phyloP scores from a whole-genome alignment of 1,284 basidiomycete species.

The Paramarasmius palmivorus region DNA sequence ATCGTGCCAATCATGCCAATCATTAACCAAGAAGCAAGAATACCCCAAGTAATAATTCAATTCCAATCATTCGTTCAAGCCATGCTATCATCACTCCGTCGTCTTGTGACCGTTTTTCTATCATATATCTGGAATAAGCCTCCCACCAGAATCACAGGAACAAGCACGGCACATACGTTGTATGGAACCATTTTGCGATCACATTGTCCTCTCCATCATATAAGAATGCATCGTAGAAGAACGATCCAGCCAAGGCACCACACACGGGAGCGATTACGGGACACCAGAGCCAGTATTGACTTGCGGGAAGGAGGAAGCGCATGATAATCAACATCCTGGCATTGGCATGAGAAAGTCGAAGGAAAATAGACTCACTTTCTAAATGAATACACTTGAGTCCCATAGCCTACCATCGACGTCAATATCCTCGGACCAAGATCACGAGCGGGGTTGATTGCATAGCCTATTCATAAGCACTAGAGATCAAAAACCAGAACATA shows the following conservation, averaged over 20 bases:
- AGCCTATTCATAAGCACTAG: constrained; percentile 30
- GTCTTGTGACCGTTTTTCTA: neutral
- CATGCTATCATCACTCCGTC: neutral
- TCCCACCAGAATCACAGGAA: neutral
- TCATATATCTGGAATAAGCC: neutral
- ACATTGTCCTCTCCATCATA: constrained; percentile 55
- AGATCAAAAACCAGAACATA: neutral
- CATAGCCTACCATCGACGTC: constrained; percentile 53
- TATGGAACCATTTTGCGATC: constrained; percentile 48
- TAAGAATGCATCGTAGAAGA: constrained; percentile 54
- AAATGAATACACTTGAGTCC: constrained; percentile 40
- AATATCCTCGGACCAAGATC: constrained; percentile 58
- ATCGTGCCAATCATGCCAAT: too few species aligned
- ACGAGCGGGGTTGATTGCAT: constrained; percentile 56
- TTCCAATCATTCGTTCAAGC: neutral
- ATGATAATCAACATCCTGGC: constrained; percentile 3
- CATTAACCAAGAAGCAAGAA: too few species aligned
- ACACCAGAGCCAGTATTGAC: constrained; percentile 81
- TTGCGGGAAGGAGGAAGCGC: constrained; percentile 22
- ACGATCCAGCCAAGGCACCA: constrained; percentile 52
- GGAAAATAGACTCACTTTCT: constrained; percentile 32
- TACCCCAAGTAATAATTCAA: too few species aligned
- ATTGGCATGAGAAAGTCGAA: neutral
- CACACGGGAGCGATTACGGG: constrained; percentile 59
- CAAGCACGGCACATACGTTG: neutral